Conservation (phyloP, 1,284 basidiomycete genomes). For the Ceratobasidium sp. region DNA sequence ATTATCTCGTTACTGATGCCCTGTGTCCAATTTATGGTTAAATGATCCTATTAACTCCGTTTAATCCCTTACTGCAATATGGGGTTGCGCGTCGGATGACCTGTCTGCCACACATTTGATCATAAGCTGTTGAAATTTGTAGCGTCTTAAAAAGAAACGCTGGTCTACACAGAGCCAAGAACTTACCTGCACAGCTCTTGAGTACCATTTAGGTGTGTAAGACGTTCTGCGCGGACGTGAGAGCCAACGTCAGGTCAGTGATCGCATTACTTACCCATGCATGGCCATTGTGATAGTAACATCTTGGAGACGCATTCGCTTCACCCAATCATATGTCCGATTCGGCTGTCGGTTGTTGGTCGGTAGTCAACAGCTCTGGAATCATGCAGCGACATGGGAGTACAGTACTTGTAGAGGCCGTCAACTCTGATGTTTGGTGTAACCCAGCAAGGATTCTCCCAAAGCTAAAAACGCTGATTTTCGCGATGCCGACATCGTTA, state of each 20-base stretch:
- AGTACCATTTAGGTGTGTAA: slow-evolving; percentile 30
- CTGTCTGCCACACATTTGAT: background rate
- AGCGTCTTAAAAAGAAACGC: background rate
- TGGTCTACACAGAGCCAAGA: background rate
- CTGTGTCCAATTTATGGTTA: background rate
- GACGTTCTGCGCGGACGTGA: background rate
- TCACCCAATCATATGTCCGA: slow-evolving; percentile 34
- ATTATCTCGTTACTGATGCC: slow-evolving; percentile 11
- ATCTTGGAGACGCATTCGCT: slow-evolving; percentile 28
- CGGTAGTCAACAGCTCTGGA: slow-evolving; percentile 10
- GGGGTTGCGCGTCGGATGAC: background rate
- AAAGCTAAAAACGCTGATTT: slow-evolving; percentile 26
- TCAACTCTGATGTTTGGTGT: background rate
- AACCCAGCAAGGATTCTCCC: slow-evolving; percentile 25
- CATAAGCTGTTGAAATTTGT: background rate
- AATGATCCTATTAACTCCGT: background rate
- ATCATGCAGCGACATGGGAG: slow-evolving; percentile 36
- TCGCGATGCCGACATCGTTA: background rate
- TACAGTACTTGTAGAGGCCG: background rate
- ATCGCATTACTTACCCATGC: slow-evolving; percentile 21
- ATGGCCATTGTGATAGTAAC: no score
- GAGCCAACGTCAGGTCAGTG: background rate
- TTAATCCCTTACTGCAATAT: background rate
- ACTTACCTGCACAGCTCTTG: slow-evolving; percentile 12
- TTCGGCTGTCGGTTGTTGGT: slow-evolving; percentile 9